Conservation (phyloP, 208 protist species). For the Wallacemonas sp. region DNA sequence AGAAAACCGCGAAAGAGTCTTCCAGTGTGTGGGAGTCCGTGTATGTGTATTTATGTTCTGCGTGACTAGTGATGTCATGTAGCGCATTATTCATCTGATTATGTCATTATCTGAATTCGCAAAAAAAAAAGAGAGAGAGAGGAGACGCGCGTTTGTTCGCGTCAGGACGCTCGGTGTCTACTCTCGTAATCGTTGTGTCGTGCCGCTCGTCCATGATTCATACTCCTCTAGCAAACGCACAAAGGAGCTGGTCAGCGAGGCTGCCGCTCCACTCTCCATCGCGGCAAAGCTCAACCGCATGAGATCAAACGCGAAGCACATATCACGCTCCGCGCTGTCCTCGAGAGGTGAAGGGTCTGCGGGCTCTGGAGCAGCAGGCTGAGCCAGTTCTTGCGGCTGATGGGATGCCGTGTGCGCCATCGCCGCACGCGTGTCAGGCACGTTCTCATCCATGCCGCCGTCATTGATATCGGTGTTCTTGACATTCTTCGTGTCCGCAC, state of each 20-base stretch:
- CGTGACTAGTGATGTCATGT: too few species aligned
- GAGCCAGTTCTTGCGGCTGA: too few species aligned
- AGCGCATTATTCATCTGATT: too few species aligned
- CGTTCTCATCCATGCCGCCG: too few species aligned
- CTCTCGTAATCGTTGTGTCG: constrained; percentile 58
- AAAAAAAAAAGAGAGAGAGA: background rate
- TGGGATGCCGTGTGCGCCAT: too few species aligned
- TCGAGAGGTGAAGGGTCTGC: too few species aligned
- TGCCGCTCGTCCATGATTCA: constrained; percentile 77
- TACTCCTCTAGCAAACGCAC: constrained; percentile 85
- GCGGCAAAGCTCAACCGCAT: constrained; percentile 72
- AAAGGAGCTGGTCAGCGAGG: constrained; percentile 51
- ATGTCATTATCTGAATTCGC: too few species aligned
- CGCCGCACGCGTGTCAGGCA: background rate
- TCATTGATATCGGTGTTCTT: background rate
- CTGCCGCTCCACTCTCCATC: constrained; percentile 34
- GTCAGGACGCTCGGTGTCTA: too few species aligned
- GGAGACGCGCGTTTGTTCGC: background rate
- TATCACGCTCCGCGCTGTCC: constrained; percentile 17
- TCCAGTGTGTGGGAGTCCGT: too few species aligned
- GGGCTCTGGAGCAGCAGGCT: too few species aligned
- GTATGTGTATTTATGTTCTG: too few species aligned
- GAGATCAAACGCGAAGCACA: constrained; percentile 90
- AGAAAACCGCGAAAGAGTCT: too few species aligned
- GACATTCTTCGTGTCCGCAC: background rate